Evolutionary conservation across 2,329 filamentous ascomycete genomes (phyloP).

Genomic region (Talaromyces sp.): DNA sequence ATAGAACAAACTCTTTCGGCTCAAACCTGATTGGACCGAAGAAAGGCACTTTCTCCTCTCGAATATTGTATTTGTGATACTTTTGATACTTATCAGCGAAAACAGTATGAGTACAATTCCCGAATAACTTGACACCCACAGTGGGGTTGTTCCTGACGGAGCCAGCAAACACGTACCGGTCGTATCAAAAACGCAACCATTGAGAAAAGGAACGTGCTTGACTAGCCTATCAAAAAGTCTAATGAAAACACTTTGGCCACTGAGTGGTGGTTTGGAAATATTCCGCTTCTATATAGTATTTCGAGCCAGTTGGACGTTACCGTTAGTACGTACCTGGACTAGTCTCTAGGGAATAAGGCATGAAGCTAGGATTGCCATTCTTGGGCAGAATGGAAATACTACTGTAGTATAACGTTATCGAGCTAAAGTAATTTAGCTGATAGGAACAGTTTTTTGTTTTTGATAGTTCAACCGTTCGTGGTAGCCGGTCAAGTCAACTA

Average conservation of each 20-base stretch:
- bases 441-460: not conserved
- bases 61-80: not conserved
- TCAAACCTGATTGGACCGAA: not conserved
- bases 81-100: not conserved
- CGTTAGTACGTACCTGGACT: slow-evolving; percentile 1
- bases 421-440: not conserved
- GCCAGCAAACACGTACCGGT: not conserved
- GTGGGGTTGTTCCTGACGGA: not conserved
- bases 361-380: not conserved
- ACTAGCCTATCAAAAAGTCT: slow-evolving; percentile 3
- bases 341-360: not conserved
- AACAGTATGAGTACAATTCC: not conserved
- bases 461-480: not conserved
- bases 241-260: not conserved
- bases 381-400: not conserved
- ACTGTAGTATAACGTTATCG: not conserved
- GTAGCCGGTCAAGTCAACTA: not conserved
- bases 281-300: slow-evolving; percentile 1
- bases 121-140: not conserved
- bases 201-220: not conserved
- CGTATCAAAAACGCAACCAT: not conserved
- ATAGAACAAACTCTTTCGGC: not conserved
- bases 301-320: not conserved
- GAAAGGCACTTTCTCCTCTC: not conserved
- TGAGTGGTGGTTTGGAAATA: slow-evolving; percentile 1